These are phyloP conservation scores for Euphrasia arctica DNA, from an alignment of 305 asterid genomes.

Conservation along the genomic window DNA sequence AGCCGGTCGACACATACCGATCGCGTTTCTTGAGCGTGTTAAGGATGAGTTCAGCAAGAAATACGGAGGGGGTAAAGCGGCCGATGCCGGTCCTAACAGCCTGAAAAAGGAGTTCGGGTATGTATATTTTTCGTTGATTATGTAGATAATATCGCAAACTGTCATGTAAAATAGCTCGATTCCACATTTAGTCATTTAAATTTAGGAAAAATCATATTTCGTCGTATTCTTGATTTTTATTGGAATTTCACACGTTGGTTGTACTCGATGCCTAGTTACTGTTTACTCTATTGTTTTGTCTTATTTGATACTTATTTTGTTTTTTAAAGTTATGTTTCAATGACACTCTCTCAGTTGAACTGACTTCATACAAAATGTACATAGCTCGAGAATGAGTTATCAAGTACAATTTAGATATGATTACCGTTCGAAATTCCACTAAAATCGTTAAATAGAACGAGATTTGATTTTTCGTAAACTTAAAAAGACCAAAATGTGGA, in stretches of 20 bases:
- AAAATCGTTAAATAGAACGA: not conserved
- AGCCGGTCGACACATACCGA: slow-evolving; percentile 66
- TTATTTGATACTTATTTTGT: too few relatives aligned
- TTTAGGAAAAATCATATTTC: too few relatives aligned
- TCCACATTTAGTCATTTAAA: not conserved
- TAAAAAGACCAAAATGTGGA: not conserved
- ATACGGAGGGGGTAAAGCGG: slow-evolving; percentile 66
- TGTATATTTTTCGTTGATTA: slow-evolving; percentile 10
- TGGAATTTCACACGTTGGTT: too few relatives aligned
- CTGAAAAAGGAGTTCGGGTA: slow-evolving; percentile 64
- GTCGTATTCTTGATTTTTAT: too few relatives aligned
- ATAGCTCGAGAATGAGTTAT: too few relatives aligned
- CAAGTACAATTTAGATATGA: too few relatives aligned
- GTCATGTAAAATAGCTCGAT: not conserved
- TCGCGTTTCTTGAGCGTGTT: slow-evolving; percentile 58
- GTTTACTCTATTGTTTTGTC: too few relatives aligned
- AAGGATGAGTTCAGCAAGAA: slow-evolving; percentile 61
- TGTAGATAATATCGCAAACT: not conserved
- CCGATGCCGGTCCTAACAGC: slow-evolving; percentile 50
- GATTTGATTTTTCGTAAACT: not conserved
- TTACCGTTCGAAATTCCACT: not conserved
- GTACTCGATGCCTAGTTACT: too few relatives aligned
- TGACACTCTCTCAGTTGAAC: too few relatives aligned
- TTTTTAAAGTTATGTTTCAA: too few relatives aligned
- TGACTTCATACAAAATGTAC: too few relatives aligned